Base-by-base conservation (phyloP, 2,329 filamentous ascomycete genomes). In the Thelonectria blattea region DNA sequence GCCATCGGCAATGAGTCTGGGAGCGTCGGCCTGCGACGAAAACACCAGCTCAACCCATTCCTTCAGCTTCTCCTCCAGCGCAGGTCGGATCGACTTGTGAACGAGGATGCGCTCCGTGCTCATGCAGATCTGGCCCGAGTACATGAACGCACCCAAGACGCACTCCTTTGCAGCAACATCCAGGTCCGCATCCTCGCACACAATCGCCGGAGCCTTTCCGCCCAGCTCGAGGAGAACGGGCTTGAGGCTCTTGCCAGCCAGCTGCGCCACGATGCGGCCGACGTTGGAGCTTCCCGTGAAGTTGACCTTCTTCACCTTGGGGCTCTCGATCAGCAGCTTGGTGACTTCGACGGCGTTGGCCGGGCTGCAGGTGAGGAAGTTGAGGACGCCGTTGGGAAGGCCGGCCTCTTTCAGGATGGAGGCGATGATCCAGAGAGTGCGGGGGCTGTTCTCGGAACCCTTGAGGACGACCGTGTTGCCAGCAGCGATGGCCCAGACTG, bases 111-210 rank as follows among this genome's bases (percentile, higher is more conserved):
- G 55, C 18, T 62, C 60, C 27, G 83, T 80, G 75, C 89, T 89
- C 91, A 95, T 94, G 81, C 92, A 95, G 46, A 94, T 87, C 78
- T 96, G 92, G 0, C 92, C 92, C 2, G 81, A 80, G 73, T 93
- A 85, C 61, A 91, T 68, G 49, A 65, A 71, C 0, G 69, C 66
- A 3, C 69, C 70, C 3, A 61, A 24, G 2, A 62, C 64, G 45
- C 70, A 71, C 14, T 71, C 57, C 15, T 64, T 52, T 1, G 76
- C 78, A 0, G 80, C 79, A 49, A 75, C 73, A 27, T 76, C 73
- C 2, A 83, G 65, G 60, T 83, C 75, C 0, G 80, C 80, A 60
- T 83, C 80, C 34, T 75, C 71, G 7, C 79, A 72, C 0, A 83
- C 76, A 5, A 83, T 69, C 3, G 76, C 72, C 2, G 74, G 74